Evolutionary conservation across 2,329 filamentous ascomycete genomes (phyloP), one percentile per base, ranked within the genome.

Genomic region (Neonectria neomacrospora): DNA sequence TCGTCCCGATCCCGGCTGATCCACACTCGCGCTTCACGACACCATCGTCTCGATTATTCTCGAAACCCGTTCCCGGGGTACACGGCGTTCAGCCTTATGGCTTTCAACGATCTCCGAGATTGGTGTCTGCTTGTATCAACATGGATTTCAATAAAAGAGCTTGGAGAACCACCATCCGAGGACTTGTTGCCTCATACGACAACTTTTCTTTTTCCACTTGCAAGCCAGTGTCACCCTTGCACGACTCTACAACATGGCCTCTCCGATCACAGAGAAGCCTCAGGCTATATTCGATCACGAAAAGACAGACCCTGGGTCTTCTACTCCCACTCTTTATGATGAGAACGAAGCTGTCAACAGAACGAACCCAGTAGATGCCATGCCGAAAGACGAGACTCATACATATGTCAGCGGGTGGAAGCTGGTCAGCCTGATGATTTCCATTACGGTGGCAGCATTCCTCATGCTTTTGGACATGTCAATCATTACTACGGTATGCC

Each of bases 381-480:
- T 44, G 11, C 45, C 63, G 22, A 32, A 64, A 28, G 66, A 68
- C 16, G 56, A 64, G 5, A 56, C 30, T 20, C 53, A 70, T 18
- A 58, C 67, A 44, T 72, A 70, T 56, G 45, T 75, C 5, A 64
- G 56, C 5, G 73, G 74, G 7, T 75, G 70, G 70, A 77, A 75
- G 52, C 71, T 80, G 30, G 67, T 74, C 54, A 73, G 78, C 26
- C 72, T 78, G 50, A 77, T 81, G 61, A 64, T 65, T 18, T 73
- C 75, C 2, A 70, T 85, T 14, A 82, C 81, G 0, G 64, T 82
- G 3, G 79, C 78, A 8, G 77, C 78, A 14, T 85, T 85, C 62
- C 67, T 85, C 18, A 80, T 84, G 73, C 67, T 86, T 64, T 66
- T 87, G 4, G 85, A 87, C 59, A 81, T 79, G 39, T 84, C 84